Base-by-base conservation (phyloP, 495 filamentous ascomycete genomes). In the Bacidia rubella region DNA sequence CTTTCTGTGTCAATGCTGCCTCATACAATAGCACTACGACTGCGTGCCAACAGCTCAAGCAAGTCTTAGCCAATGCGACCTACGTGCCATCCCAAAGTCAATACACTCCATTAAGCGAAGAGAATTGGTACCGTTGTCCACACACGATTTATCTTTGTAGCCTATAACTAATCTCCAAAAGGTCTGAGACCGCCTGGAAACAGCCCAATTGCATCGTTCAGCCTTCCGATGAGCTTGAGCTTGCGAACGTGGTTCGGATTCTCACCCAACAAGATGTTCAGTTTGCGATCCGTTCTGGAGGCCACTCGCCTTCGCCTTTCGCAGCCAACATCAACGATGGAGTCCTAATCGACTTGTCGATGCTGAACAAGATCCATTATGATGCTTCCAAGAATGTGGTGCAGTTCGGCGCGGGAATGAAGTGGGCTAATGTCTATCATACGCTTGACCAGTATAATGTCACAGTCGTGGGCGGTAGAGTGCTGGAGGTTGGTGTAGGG, bases 251-350 rank as follows among this genome's bases (percentile, higher is more conserved):
- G 1, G 59, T 73, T 40, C 56, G 51, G 17, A 60, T 60, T 20
- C 49, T 73, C 12, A 53, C 57, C 11, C 32, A 43, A 1, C 47
- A 52, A 0, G 38, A 58, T 15, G 46, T 39, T 0, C 53, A 54
- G 3, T 70, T 78, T 43, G 74, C 73, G 23, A 62, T 78, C 11
- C 70, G 72, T 45, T 68, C 71, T 47, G 75, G 74, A 29, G 75
- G 75, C 32, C 74, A 77, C 27, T 47, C 50, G 32, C 49, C 54
- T 20, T 57, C 49, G 5, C 49, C 54, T 20, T 41, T 52, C 24
- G 52, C 52, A 4, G 55, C 55, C 17, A 58, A 54, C 25, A 54
- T 54, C 45, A 24, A 54, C 15, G 22, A 54, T 49, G 55, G 55
- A n/a, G 52, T 58, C 21, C 35, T 53, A 35, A 54, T 58, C 40